Conservation (phyloP, 352 stramenopile species). For the Pythium sp. region DNA sequence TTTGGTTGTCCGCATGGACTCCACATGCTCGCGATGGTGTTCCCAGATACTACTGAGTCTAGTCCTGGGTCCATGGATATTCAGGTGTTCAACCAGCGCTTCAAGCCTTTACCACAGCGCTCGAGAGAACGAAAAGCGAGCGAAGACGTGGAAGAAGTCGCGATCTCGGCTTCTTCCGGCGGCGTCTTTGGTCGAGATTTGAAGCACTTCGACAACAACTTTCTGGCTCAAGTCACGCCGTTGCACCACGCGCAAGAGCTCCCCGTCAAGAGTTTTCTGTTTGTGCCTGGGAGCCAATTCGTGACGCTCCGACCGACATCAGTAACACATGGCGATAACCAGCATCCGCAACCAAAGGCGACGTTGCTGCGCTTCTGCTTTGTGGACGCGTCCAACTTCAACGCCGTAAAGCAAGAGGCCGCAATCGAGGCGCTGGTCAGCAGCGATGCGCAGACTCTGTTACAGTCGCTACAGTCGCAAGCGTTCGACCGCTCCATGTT, state of each 20-base stretch:
- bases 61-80: constrained; percentile 2
- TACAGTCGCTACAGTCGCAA: constrained; percentile 45
- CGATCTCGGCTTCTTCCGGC: constrained; percentile 13
- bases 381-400: constrained; percentile 76
- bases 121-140: neutral
- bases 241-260: constrained; percentile 21
- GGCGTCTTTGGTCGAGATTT: neutral
- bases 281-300: constrained; percentile 45
- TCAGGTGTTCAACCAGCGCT: constrained; percentile 30
- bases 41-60: constrained; percentile 4
- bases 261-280: constrained; percentile 29
- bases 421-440: constrained; percentile 47
- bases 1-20: constrained; percentile 58
- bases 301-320: constrained; percentile 17
- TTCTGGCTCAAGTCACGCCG: constrained; percentile 19
- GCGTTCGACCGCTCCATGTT: constrained; percentile 60
- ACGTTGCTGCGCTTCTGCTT: constrained; percentile 68
- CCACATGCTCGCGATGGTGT: constrained; percentile 46
- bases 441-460: constrained; percentile 25
- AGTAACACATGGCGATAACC: neutral
- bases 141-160: constrained; percentile 24
- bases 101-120: constrained; percentile 24
- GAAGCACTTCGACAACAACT: neutral
- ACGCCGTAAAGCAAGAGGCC: constrained; percentile 54
- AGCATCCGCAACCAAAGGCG: constrained; percentile 10